Percentiles rank a stretch among this genome's conserved stretches.
phyloP scores from a whole-genome alignment of 331 rosid genomes.

The Stylosanthes scabra region DNA sequence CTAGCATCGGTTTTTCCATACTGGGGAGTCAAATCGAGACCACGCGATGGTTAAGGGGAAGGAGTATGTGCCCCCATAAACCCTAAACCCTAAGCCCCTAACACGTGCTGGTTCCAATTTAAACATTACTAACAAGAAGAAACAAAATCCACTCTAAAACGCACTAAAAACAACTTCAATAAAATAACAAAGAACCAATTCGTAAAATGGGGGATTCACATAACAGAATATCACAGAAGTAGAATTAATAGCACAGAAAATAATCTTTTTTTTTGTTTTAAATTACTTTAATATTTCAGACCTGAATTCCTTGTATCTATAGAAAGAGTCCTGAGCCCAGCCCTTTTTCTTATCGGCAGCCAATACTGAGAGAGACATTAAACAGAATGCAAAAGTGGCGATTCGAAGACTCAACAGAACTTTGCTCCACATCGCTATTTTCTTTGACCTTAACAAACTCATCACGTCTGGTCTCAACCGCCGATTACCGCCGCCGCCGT shows the following conservation, averaged over 20 bases:
- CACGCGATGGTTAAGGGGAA: too few relatives aligned
- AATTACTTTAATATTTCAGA: slow-evolving; percentile 5
- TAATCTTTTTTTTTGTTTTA: background rate
- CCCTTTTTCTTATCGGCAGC: slow-evolving; percentile 67
- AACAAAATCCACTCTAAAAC: background rate
- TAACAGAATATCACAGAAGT: background rate
- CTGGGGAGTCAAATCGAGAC: too few relatives aligned
- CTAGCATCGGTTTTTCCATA: too few relatives aligned
- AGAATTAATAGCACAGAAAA: background rate
- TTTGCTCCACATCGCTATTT: slow-evolving; percentile 51
- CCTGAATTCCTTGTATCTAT: slow-evolving; percentile 89
- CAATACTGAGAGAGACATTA: slow-evolving; percentile 74
- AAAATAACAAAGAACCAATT: background rate
- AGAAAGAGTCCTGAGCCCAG: slow-evolving; percentile 85
- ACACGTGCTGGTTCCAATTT: too few relatives aligned
- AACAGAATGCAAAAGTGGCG: slow-evolving; percentile 55
- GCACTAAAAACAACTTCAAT: background rate
- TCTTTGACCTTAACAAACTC: slow-evolving; percentile 40
- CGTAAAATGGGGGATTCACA: background rate
- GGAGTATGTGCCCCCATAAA: too few relatives aligned
- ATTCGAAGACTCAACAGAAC: slow-evolving; percentile 61
- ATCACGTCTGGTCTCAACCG: slow-evolving; percentile 56
- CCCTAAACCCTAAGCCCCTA: too few relatives aligned
- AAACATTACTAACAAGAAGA: background rate
- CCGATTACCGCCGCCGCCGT: slow-evolving; percentile 39